Evolutionary conservation across 2,329 filamentous ascomycete genomes (phyloP).

Genomic region (Talaromyces sp.): DNA sequence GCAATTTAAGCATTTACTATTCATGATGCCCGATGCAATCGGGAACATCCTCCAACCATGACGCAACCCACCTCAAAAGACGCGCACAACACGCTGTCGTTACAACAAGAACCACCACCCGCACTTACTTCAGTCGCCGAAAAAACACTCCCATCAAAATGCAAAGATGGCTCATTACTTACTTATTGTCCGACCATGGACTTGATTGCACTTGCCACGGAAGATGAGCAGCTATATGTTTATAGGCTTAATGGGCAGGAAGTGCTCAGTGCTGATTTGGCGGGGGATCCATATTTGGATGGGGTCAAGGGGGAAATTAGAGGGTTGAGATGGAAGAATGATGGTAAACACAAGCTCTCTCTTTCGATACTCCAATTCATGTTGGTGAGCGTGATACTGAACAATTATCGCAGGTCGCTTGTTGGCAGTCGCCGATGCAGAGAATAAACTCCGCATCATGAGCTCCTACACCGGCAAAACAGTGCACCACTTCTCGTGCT

Average conservation of each 20-base stretch:
- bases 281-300: slow-evolving; percentile 38
- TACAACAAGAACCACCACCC: neutral
- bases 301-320: slow-evolving; percentile 40
- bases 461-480: slow-evolving; percentile 78
- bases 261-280: slow-evolving; percentile 53
- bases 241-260: slow-evolving; percentile 74
- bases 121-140: slow-evolving; percentile 40
- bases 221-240: slow-evolving; percentile 67
- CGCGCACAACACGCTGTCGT: slow-evolving; percentile 2
- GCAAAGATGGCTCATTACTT: slow-evolving; percentile 49
- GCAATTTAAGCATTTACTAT: neutral
- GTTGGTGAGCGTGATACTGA: no score
- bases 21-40: neutral
- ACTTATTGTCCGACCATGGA: slow-evolving; percentile 83
- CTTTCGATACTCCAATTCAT: no score
- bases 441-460: slow-evolving; percentile 72
- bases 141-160: slow-evolving; percentile 41
- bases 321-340: slow-evolving; percentile 61
- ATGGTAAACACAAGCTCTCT: slow-evolving; percentile 43
- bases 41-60: neutral
- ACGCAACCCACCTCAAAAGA: neutral
- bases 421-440: slow-evolving; percentile 78
- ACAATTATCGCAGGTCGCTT: slow-evolving; percentile 50
- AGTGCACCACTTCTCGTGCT: slow-evolving; percentile 63
- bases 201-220: slow-evolving; percentile 68